Evolutionary conservation across 805 yeast genomes (phyloP), one percentile per base, ranked within the genome.

Genomic region (Yarrowia sp.): DNA sequence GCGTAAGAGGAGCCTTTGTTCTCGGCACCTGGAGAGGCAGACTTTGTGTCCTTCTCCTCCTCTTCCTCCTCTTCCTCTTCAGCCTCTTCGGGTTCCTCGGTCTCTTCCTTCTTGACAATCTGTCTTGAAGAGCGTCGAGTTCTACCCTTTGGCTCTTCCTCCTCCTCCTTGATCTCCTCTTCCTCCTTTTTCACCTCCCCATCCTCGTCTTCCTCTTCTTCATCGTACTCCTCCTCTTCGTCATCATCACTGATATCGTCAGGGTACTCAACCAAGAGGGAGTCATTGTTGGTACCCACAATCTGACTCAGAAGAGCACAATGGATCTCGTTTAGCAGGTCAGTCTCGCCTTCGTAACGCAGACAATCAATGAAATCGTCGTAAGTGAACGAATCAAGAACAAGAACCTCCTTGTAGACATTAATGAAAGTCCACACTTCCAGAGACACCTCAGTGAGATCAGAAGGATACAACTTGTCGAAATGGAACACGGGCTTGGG

Each of bases 381-480:
- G 79, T 89, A 90, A 0, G 94, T 88, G 73, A 90, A 88, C 0
- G 89, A 84, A 73, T 89, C 92, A n/a, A 92, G 78, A 5, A 83
- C 75, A 41, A 91, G 79, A 0, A 91, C 86, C 43, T 83, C 82
- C 72, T 87, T 85, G 76, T 87, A 91, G 64, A 90, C 83, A 75
- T 90, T 90, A 38, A 91, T 77, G 73, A 91, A 92, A 1, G 85
- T 80, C 97, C 97, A 92, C 3, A 84, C 76, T 73, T 90, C 93
- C 32, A 92, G 70, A 32, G 77, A 65, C 12, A 70, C 52, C 19
- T 79, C 75, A 9, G 75, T 70, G n/a, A 71, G 48, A 5, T 70
- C 72, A 8, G 55, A 38, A 7, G 45, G 53, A 19, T 69, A 50
- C 5, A 56, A 11, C 11, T 49, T 15, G 9, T 70, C 69, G n/a